phyloP scores from a whole-genome alignment of 345 rosid genomes.

The Diplotaxis tenuifolia region DNA sequence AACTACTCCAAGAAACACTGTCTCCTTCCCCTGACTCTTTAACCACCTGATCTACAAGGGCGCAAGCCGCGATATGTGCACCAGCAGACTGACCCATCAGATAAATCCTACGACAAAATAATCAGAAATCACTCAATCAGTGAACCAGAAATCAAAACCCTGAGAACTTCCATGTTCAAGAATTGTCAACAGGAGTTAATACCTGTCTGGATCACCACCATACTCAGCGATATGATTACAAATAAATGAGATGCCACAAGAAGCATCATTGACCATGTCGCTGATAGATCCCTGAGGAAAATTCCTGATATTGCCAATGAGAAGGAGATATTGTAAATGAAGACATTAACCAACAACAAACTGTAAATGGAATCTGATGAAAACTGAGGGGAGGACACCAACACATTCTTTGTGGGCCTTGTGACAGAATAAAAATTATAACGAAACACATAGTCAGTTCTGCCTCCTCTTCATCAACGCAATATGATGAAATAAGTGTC shows the following conservation, averaged over 20 bases:
- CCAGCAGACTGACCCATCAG: constrained; percentile 99
- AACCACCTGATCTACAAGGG: constrained; percentile 84
- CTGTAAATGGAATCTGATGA: neutral
- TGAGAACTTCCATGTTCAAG: neutral
- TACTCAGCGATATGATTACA: constrained; percentile 76
- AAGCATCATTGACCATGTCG: constrained; percentile 91
- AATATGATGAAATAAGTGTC: neutral
- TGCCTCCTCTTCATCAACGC: no score
- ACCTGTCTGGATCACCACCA: constrained; percentile 96
- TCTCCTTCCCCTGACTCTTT: constrained; percentile 81
- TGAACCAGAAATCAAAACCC: constrained; percentile 4
- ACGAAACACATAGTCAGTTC: no score
- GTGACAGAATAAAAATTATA: neutral
- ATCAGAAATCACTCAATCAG: constrained; percentile 15
- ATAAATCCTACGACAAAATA: constrained; percentile 56
- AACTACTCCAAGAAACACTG: constrained; percentile 74
- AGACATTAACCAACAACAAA: neutral
- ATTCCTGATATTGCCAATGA: constrained; percentile 53
- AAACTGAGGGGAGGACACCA: constrained; percentile 1
- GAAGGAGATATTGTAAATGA: neutral
- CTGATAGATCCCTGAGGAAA: constrained; percentile 94
- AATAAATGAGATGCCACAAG: constrained; percentile 82
- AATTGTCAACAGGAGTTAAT: constrained; percentile 5
- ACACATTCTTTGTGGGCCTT: neutral
- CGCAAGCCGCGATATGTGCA: constrained; percentile 93